These are phyloP conservation scores for Arabidopsis hybrid DNA, from an alignment of 441 rosid genomes.

Conservation along the genomic window DNA sequence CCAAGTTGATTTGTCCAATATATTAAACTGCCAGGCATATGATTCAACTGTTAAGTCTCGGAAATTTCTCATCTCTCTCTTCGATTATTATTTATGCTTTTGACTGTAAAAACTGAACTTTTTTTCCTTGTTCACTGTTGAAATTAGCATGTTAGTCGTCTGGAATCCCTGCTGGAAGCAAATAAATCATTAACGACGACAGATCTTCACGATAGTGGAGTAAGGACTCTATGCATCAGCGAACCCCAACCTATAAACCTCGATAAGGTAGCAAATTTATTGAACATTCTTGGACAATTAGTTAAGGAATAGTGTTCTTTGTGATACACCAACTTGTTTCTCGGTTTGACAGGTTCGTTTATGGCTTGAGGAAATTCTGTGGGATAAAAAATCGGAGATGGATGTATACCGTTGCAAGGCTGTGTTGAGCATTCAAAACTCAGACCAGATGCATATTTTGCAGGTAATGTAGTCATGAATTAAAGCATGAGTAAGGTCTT, in stretches of 20 bases:
- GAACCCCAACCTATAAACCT: slow-evolving; percentile 57
- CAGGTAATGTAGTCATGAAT: slow-evolving; percentile 59
- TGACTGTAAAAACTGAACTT: slow-evolving; percentile 30
- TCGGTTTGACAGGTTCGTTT: slow-evolving; percentile 56
- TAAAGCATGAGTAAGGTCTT: slow-evolving; percentile 7
- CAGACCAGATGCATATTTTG: slow-evolving; percentile 82
- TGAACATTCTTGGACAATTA: background rate
- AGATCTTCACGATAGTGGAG: slow-evolving; percentile 70
- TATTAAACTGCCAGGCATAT: slow-evolving; percentile 80
- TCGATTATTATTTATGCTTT: background rate
- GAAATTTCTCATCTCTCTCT: slow-evolving; percentile 23
- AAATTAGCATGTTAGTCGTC: slow-evolving; percentile 57
- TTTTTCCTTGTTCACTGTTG: background rate
- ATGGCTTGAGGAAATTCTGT: slow-evolving; percentile 94
- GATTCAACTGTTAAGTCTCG: slow-evolving; percentile 73
- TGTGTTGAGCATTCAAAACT: slow-evolving; percentile 67
- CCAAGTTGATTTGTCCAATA: slow-evolving; percentile 77
- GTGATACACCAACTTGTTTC: slow-evolving; percentile 24
- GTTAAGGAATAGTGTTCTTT: slow-evolving; percentile 16
- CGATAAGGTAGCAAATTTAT: slow-evolving; percentile 56
- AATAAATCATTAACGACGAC: slow-evolving; percentile 53
- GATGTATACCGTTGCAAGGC: slow-evolving; percentile 97
- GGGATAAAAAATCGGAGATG: slow-evolving; percentile 85
- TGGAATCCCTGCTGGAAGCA: slow-evolving; percentile 62
- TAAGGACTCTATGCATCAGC: slow-evolving; percentile 65